phyloP scores from a whole-genome alignment of 192 early-diverging fungal species.

The Lobosporangium transversale region DNA sequence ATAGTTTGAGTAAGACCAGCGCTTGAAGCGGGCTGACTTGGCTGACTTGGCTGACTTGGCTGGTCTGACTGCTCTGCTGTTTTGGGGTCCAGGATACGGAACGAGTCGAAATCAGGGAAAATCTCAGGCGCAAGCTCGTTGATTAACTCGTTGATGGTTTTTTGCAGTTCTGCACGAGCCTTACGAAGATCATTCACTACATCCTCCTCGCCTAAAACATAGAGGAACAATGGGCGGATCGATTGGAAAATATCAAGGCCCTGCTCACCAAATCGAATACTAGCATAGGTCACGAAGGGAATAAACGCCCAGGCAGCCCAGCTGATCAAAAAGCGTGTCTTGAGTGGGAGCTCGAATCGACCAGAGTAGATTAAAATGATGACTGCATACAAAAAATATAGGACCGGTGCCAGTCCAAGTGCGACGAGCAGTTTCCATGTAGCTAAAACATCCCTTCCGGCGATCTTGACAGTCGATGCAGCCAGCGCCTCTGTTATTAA shows the following conservation, averaged over 20 bases:
- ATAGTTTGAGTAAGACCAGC: constrained; percentile 26
- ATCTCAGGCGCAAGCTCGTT: constrained; percentile 87
- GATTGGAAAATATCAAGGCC: constrained; percentile 83
- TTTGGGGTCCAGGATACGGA: constrained; percentile 53
- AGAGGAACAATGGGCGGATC: constrained; percentile 85
- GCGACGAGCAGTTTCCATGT: constrained; percentile 94
- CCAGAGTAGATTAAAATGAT: constrained; percentile 66
- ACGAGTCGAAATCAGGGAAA: constrained; percentile 76
- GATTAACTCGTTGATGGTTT: constrained; percentile 81
- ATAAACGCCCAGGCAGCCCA: constrained; percentile 61
- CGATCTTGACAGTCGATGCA: constrained; percentile 94
- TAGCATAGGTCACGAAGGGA: constrained; percentile 76
- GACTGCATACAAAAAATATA: constrained; percentile 78
- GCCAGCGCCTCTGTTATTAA: constrained; percentile 86
- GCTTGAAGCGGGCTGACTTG: constrained; percentile 39
- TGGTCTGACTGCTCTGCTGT: constrained; percentile 43
- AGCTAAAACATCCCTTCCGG: constrained; percentile 93
- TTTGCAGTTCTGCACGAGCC: constrained; percentile 76
- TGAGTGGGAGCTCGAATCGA: constrained; percentile 53
- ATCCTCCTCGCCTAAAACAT: constrained; percentile 63
- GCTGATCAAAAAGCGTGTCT: constrained; percentile 40
- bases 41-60: constrained; percentile 35
- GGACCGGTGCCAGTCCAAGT: constrained; percentile 76
- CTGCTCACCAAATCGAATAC: constrained; percentile 78
- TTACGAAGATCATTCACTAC: constrained; percentile 72